Conservation (phyloP, 768 basidiomycete genomes). For the Pleurotus tuoliensis region DNA sequence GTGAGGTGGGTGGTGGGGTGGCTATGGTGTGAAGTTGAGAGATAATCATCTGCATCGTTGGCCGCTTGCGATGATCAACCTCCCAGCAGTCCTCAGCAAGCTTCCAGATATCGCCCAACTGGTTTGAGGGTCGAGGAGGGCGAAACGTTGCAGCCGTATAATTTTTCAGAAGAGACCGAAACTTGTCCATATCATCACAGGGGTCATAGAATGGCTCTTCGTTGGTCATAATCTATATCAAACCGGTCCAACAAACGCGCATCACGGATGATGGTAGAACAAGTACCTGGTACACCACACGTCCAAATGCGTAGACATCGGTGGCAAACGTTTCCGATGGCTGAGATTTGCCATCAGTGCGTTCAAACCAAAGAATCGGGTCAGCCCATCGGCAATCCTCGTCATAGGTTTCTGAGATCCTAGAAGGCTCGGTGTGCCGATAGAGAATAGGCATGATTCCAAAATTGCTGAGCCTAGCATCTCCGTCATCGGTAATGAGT, state of each 20-base stretch:
- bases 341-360: slow-evolving; percentile 8
- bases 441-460: slow-evolving; percentile 27
- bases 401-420: slow-evolving; percentile 21
- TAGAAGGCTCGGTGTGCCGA: slow-evolving; percentile 13
- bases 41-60: slow-evolving; percentile 1
- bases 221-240: slow-evolving; percentile 6
- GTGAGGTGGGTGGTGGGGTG: no score
- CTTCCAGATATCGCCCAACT: slow-evolving; percentile 3
- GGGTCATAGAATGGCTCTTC: slow-evolving; percentile 7
- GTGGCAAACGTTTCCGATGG: slow-evolving; percentile 13
- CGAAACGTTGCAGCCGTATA: background rate
- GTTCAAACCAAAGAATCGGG: slow-evolving; percentile 22
- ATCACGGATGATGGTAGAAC: background rate
- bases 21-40: background rate
- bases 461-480: slow-evolving; percentile 29
- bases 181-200: background rate
- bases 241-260: background rate
- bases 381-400: slow-evolving; percentile 32
- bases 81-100: slow-evolving; percentile 8
- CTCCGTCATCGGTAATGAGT: slow-evolving; percentile 27
- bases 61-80: background rate
- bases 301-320: slow-evolving; percentile 36
- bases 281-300: slow-evolving; percentile 21
- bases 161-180: no score
- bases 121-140: slow-evolving; percentile 2